A percentile compares a stretch with the other conserved stretches of the same genome.
Conservation (phyloP, 2,329 filamentous ascomycete genomes). For the Colletotrichum tamarilloi region DNA sequence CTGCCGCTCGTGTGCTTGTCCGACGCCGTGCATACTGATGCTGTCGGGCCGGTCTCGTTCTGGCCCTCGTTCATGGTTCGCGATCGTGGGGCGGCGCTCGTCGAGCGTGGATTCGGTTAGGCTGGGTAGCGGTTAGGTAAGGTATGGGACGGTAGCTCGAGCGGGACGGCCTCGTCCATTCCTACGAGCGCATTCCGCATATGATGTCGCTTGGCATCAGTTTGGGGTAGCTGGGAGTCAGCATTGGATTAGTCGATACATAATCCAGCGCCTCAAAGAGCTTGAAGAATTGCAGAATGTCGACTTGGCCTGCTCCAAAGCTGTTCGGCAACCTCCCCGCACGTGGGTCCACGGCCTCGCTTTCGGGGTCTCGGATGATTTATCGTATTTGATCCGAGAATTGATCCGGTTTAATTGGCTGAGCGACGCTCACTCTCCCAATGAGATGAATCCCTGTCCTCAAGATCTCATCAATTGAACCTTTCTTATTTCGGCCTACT, state of each 20-base stretch:
- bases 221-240: background rate
- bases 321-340: background rate
- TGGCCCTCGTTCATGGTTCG: slow-evolving; percentile 15
- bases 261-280: background rate
- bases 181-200: background rate
- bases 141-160: background rate
- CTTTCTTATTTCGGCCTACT: too few relatives aligned
- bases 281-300: background rate
- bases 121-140: background rate
- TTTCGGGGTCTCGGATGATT: background rate
- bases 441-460: background rate
- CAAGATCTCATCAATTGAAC: background rate
- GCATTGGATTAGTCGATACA: background rate
- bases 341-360: background rate
- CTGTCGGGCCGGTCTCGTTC: background rate
- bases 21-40: background rate
- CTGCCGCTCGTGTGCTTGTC: background rate
- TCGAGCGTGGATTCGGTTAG: background rate
- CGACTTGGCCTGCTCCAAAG: too few relatives aligned
- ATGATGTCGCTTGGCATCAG: background rate
- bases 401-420: background rate
- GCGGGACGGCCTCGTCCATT: slow-evolving; percentile 2
- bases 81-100: background rate
- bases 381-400: background rate
- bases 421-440: background rate